These are phyloP conservation scores for Mycena rosella DNA, from an alignment of 768 basidiomycete species.

Conservation along the genomic window DNA sequence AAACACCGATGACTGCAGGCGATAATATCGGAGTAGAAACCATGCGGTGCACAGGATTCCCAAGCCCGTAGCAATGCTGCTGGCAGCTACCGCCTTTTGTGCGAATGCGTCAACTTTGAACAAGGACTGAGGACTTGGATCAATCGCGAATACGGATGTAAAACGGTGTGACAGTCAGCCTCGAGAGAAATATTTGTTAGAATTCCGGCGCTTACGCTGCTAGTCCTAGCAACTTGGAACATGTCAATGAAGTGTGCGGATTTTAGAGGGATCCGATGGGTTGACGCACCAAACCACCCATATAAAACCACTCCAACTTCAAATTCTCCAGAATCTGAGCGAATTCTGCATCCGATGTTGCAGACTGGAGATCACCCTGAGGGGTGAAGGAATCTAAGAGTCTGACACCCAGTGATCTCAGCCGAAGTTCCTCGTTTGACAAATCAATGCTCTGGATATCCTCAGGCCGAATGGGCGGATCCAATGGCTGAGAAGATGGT, in stretches of 20 bases:
- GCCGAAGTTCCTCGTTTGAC: too few species aligned
- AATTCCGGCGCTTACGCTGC: background rate
- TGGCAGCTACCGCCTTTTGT: slow-evolving; percentile 6
- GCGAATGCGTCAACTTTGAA: slow-evolving; percentile 7
- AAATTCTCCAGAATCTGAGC: slow-evolving; percentile 3
- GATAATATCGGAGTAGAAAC: slow-evolving; percentile 12
- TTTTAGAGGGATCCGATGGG: background rate
- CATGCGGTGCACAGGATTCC: slow-evolving; percentile 1
- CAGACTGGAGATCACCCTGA: background rate
- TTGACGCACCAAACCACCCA: slow-evolving; percentile 3
- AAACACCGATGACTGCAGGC: background rate
- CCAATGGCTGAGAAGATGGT: too few species aligned
- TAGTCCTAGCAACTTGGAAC: background rate
- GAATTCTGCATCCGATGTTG: background rate
- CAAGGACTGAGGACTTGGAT: background rate
- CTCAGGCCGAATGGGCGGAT: too few species aligned
- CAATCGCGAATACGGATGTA: background rate
- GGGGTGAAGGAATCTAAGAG: too few species aligned
- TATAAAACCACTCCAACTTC: slow-evolving; percentile 12
- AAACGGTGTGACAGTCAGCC: background rate
- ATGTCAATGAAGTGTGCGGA: background rate
- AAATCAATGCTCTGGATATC: too few species aligned
- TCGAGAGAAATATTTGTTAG: background rate
- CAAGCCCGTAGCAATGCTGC: slow-evolving; percentile 5
- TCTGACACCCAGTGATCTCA: background rate